phyloP scores from a whole-genome alignment of 441 rosid genomes.

The Gossypium schwendimanii region DNA sequence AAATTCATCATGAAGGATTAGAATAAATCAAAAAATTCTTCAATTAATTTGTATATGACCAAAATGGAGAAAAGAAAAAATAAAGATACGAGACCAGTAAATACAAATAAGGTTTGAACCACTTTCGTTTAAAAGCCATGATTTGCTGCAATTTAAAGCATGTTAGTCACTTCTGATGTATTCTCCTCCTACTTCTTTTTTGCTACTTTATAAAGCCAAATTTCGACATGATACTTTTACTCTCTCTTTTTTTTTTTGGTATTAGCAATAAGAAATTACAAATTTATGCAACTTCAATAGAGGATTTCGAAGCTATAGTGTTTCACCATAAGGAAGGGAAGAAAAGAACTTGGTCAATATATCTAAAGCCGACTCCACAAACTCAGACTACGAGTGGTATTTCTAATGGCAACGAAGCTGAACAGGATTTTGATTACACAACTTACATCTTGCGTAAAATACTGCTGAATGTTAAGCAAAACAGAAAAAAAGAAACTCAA shows the following conservation, averaged over 20 bases:
- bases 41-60: not conserved
- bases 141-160: not conserved
- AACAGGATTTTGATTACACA: not conserved
- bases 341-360: not conserved
- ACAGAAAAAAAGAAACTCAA: not conserved
- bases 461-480: not conserved
- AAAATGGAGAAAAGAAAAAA: not conserved
- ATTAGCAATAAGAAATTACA: not conserved
- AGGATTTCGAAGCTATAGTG: not conserved
- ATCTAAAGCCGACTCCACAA: not conserved
- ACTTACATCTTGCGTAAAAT: not conserved
- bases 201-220: not conserved
- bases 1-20: slow-evolving; percentile 4
- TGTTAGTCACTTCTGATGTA: not conserved
- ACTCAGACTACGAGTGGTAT: not conserved
- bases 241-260: not conserved
- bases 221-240: not conserved
- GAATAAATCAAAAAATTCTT: not conserved
- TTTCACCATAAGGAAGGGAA: not conserved
- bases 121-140: not conserved
- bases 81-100: not conserved
- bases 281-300: not conserved
- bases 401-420: not conserved
- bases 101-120: not conserved
- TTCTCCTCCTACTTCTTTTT: not conserved